Conservation (phyloP, 2,329 filamentous ascomycete genomes). For the Neurospora crassa region DNA sequence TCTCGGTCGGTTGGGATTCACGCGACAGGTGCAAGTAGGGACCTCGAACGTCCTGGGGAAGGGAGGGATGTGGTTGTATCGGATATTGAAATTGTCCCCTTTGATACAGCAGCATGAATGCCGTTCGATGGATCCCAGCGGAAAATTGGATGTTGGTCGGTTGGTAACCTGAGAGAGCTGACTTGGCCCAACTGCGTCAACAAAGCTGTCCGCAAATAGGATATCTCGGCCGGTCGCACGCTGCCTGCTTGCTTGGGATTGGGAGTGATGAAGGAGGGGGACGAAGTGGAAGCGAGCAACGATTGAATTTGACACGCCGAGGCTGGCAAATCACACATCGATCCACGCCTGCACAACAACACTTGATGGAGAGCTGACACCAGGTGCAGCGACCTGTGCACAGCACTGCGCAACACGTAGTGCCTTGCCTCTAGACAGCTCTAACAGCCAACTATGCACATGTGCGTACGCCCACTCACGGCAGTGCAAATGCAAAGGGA, state of each 20-base stretch:
- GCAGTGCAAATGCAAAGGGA: not conserved
- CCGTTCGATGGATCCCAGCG: constrained; percentile 8
- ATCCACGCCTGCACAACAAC: constrained; percentile 3
- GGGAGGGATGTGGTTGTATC: constrained; percentile 1
- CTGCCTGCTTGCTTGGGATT: constrained; percentile 1
- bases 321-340: constrained; percentile 15
- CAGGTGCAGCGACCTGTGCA: not conserved
- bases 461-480: not conserved
- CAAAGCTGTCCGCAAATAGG: not conserved
- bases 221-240: not conserved
- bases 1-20: not conserved
- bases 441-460: not conserved
- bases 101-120: constrained; percentile 11
- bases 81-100: constrained; percentile 9
- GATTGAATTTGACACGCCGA: constrained; percentile 15
- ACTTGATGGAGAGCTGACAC: not conserved
- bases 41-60: constrained; percentile 1
- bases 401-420: not conserved
- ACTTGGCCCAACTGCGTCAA: constrained; percentile 7
- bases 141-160: not conserved
- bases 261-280: constrained; percentile 1
- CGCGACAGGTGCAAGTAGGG: constrained; percentile 4
- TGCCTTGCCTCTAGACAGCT: not conserved
- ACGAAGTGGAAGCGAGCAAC: constrained; percentile 2
- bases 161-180: constrained; percentile 1